phyloP scores from a whole-genome alignment of 208 protist genomes.

The Tritrichomonas foetus region DNA sequence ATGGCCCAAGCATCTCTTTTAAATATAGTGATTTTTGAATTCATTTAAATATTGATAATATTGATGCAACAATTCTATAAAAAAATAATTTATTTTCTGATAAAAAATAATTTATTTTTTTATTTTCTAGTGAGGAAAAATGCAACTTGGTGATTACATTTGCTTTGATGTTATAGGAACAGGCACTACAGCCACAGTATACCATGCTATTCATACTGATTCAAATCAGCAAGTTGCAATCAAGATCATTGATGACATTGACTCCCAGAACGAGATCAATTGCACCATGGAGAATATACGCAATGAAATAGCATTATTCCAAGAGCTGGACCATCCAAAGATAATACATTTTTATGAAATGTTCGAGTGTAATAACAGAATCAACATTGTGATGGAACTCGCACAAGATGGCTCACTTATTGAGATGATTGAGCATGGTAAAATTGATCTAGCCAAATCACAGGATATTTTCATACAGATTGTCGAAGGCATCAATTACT shows the following conservation, averaged over 20 bases:
- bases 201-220: not conserved
- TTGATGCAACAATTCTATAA: no score
- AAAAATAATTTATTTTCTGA: no score
- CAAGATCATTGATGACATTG: not conserved
- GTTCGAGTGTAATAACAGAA: not conserved
- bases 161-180: not conserved
- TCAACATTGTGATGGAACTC: not conserved
- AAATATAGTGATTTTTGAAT: no score
- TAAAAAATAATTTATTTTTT: no score
- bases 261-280: not conserved
- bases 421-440: not conserved
- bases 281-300: not conserved
- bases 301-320: not conserved
- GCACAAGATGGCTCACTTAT: not conserved
- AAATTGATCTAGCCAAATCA: not conserved
- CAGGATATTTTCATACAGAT: not conserved
- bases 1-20: no score
- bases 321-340: not conserved
- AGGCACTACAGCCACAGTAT: not conserved
- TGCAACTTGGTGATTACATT: no score
- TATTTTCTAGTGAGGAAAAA: no score
- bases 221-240: not conserved
- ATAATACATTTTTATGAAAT: not conserved
- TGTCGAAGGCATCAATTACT: not conserved
- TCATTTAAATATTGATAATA: no score